Percentiles rank a stretch among this genome's conserved stretches.
Conservation (phyloP, 179 eudicot species). For the Camellia oleifera region DNA sequence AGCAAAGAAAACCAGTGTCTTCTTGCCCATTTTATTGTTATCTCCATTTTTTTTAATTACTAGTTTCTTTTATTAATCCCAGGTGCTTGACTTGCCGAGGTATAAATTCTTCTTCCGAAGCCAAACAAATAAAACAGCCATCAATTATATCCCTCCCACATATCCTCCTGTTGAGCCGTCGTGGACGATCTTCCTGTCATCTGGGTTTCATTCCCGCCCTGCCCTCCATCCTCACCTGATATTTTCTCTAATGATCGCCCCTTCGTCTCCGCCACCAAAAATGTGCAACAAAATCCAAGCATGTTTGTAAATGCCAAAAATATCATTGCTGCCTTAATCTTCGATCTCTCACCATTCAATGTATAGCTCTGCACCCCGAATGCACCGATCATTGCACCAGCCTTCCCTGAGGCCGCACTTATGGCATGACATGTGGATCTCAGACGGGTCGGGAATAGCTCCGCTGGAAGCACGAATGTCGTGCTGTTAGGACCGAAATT, state of each 20-base stretch:
- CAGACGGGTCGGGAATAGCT: slow-evolving; percentile 38
- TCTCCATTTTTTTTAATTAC: too few species aligned
- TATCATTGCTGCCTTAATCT: slow-evolving; percentile 33
- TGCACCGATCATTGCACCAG: slow-evolving; percentile 36
- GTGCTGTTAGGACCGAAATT: slow-evolving; percentile 45
- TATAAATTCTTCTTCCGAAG: too few species aligned
- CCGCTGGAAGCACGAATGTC: slow-evolving; percentile 42
- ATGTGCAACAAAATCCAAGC: slow-evolving; percentile 34
- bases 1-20: too few species aligned
- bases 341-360: slow-evolving; percentile 6
- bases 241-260: slow-evolving; percentile 44
- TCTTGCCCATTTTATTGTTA: too few species aligned
- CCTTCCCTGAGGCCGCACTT: slow-evolving; percentile 41
- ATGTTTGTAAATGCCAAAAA: slow-evolving; percentile 32
- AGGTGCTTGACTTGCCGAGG: too few species aligned
- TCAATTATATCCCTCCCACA: slow-evolving; percentile 26
- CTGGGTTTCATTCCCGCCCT: slow-evolving; percentile 17
- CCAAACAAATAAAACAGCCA: neutral
- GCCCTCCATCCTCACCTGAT: slow-evolving; percentile 37
- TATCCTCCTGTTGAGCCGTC: neutral
- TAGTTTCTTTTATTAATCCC: too few species aligned
- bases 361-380: slow-evolving; percentile 37
- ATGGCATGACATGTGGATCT: slow-evolving; percentile 41
- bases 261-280: slow-evolving; percentile 36
- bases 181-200: neutral